These are phyloP conservation scores for Triadica sebifera DNA, from an alignment of 345 rosid species.

Conservation along the genomic window DNA sequence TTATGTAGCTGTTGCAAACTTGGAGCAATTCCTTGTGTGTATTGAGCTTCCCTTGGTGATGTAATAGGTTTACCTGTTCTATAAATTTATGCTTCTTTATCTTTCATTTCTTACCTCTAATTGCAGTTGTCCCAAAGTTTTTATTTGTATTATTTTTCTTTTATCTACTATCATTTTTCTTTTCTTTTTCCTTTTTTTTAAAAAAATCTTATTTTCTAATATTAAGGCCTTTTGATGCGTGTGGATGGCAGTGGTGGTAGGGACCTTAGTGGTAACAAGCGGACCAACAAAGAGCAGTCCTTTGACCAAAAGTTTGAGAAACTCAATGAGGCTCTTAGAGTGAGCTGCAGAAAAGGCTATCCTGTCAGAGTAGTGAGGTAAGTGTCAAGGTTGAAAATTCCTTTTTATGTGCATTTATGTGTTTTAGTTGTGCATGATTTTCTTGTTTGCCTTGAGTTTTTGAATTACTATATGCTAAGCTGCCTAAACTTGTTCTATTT, in stretches of 20 bases:
- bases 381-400: not conserved
- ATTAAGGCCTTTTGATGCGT: not conserved
- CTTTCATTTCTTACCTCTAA: not conserved
- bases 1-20: no score
- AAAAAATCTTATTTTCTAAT: not conserved
- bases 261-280: slow-evolving; percentile 69
- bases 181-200: not conserved
- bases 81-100: not conserved
- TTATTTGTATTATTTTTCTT: not conserved
- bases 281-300: slow-evolving; percentile 65
- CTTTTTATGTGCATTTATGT: not conserved
- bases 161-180: not conserved
- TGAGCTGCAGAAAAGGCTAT: slow-evolving; percentile 73
- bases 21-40: no score
- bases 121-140: not conserved
- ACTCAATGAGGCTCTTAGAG: slow-evolving; percentile 56
- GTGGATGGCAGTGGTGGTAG: slow-evolving; percentile 65
- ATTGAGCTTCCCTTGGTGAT: no score
- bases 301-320: slow-evolving; percentile 65
- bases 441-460: not conserved
- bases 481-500: not conserved
- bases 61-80: not conserved
- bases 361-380: slow-evolving; percentile 92
- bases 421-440: not conserved
- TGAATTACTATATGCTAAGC: not conserved